Base-by-base conservation (phyloP, 1,139 yeast genomes). In the Blastobotrys proliferans region DNA sequence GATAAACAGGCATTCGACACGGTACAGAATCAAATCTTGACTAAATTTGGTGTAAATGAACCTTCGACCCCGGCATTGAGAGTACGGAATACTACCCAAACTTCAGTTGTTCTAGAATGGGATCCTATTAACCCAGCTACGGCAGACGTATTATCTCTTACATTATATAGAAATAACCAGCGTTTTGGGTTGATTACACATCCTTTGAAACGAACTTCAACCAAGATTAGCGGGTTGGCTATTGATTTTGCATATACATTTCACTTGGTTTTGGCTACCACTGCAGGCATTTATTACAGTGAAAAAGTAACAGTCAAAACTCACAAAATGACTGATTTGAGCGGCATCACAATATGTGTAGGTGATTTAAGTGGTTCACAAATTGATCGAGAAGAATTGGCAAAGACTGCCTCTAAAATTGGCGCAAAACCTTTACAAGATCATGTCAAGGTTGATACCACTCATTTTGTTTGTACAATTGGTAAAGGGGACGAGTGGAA, bases 91-190 rank as follows among this genome's bases (percentile, higher is more conserved):
- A 80, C 83, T 36, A 92, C 98, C 2, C 98, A 94, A 63, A 92
- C 99, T 0, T 81, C 94, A 45, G 87, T 95, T 61, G 97, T 90
- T 27, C 73, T 92, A 50, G 95, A 87, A 62, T 92, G 98, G 98
- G 96, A 88, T 51, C 76, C 81, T 16, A 70, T 92, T 44, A 80
- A 84, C 42, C 69, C 88, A 49, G 97, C 96, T 8, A 83, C 95
- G 1, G 81, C 97, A 3, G 77, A 76, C 43, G 72, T 94, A 57
- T 83, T 82, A 60, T 80, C 86, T 37, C 70, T 94, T 56, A 77
- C 84, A 9, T 69, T 92, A 45, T 88, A 78, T 66, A 87, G 88
- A 63, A 88, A 87, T 56, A 83, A 83, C 27, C 69, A 77, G 47
- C 82, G 92, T 57, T 72, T 92, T 41, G 95, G 95, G 2, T 76